Conservation (phyloP, 78 protist genomes). For the Isochrysis galbana region DNA sequence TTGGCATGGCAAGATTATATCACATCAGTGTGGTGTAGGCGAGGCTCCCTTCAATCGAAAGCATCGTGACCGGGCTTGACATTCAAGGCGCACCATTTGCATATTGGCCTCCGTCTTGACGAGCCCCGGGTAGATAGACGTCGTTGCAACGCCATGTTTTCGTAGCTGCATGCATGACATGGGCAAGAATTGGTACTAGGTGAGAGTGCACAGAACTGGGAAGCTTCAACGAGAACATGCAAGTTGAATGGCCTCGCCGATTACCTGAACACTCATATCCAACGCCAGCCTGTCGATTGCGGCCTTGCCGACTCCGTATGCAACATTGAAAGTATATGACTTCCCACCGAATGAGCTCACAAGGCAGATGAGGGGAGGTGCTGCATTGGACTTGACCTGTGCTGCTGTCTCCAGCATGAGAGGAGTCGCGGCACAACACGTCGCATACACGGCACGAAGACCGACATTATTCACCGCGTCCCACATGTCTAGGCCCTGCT, state of each 20-base stretch:
- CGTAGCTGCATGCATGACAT: neutral
- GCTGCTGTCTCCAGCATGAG: neutral
- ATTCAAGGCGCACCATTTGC: neutral
- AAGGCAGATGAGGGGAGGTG: neutral
- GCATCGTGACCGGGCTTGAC: no score
- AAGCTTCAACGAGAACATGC: no score
- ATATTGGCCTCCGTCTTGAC: slow-evolving; percentile 6
- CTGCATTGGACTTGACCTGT: neutral
- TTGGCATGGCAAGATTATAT: neutral
- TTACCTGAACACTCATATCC: neutral
- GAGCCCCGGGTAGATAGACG: neutral
- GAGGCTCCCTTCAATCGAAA: no score
- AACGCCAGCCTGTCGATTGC: neutral
- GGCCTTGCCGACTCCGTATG: slow-evolving; percentile 25
- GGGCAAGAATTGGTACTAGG: no score
- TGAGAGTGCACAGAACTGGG: no score
- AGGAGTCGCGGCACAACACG: neutral
- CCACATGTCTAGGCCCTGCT: neutral
- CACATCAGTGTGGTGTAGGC: no score
- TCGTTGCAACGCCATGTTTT: neutral
- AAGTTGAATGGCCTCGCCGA: no score
- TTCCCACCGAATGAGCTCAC: slow-evolving; percentile 16
- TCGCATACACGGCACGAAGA: neutral
- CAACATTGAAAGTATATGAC: neutral
- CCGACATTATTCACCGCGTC: neutral